Conservation (phyloP, 2,329 filamentous ascomycete genomes). For the Phaeophleospora eucalypticola region DNA sequence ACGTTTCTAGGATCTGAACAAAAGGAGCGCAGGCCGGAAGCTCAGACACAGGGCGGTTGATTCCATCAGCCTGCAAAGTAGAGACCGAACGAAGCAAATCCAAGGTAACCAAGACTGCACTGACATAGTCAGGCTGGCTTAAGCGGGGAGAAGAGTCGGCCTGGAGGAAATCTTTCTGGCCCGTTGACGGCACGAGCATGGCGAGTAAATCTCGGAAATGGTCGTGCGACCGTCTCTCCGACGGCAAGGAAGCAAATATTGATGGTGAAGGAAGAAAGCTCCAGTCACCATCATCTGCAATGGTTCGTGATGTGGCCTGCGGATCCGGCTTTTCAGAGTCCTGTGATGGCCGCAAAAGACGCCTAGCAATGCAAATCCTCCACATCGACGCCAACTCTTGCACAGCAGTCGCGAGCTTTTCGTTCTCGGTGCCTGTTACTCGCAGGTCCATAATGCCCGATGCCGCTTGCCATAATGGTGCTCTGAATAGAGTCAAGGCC, state of each 20-base stretch:
- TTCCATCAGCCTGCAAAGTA: background rate
- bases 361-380: conserved; percentile 13
- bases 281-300: conserved; percentile 11
- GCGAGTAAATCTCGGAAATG: conserved; percentile 16
- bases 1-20: background rate
- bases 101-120: conserved; percentile 20
- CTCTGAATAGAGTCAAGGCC: background rate
- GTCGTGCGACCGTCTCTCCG: conserved; percentile 2
- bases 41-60: too few relatives aligned
- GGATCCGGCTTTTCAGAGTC: background rate
- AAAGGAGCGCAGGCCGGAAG: conserved; percentile 5
- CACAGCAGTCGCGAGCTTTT: background rate
- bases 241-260: conserved; percentile 9
- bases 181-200: conserved; percentile 10
- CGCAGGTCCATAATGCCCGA: conserved; percentile 5
- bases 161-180: background rate
- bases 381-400: conserved; percentile 15
- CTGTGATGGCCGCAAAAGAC: background rate
- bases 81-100: conserved; percentile 13
- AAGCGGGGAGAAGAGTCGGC: too few relatives aligned
- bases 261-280: conserved; percentile 16
- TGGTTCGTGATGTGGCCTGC: too few relatives aligned
- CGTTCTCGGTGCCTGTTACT: background rate
- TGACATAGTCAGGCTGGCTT: conserved; percentile 18
- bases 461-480: conserved; percentile 8